A percentile compares a stretch with the other conserved stretches of the same genome.
Evolutionary conservation across 1,284 basidiomycete species (phyloP).

Genomic region (Ganoderma boninense): DNA sequence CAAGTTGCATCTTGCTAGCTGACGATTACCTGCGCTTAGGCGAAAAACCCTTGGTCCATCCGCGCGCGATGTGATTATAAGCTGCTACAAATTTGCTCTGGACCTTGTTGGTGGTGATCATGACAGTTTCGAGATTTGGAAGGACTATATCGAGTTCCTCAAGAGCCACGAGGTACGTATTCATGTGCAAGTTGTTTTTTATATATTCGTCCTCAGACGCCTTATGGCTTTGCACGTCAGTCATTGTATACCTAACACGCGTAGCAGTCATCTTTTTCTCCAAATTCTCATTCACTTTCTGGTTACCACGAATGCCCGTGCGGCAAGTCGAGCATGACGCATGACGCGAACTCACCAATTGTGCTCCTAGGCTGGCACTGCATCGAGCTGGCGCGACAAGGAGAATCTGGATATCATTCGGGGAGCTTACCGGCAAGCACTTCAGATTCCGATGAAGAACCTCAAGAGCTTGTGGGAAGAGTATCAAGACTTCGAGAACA

Average conservation of each 20-base stretch:
- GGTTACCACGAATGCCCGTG: too few species aligned
- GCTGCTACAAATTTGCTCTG: constrained; percentile 95
- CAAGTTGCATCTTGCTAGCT: neutral
- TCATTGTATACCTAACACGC: too few species aligned
- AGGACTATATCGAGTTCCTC: constrained; percentile 86
- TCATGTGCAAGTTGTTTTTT: too few species aligned
- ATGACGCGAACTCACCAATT: constrained; percentile 2
- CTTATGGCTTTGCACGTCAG: too few species aligned
- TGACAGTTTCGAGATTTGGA: constrained; percentile 79
- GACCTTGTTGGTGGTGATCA: constrained; percentile 90
- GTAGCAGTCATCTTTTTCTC: too few species aligned
- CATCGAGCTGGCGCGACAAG: constrained; percentile 98
- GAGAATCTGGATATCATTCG: constrained; percentile 93
- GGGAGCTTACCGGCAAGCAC: constrained; percentile 92
- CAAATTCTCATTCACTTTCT: too few species aligned
- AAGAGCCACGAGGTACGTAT: constrained; percentile 76
- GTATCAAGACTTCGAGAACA: constrained; percentile 93
- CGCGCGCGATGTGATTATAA: constrained; percentile 79
- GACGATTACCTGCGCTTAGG: constrained; percentile 33
- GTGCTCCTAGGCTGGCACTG: constrained; percentile 39
- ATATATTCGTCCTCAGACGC: too few species aligned
- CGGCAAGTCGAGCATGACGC: neutral
- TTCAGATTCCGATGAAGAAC: constrained; percentile 93
- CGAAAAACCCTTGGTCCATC: constrained; percentile 57
- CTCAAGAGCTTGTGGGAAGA: constrained; percentile 96